Base-by-base conservation (phyloP, 306 rosid genomes). In the Rubus idaeus region DNA sequence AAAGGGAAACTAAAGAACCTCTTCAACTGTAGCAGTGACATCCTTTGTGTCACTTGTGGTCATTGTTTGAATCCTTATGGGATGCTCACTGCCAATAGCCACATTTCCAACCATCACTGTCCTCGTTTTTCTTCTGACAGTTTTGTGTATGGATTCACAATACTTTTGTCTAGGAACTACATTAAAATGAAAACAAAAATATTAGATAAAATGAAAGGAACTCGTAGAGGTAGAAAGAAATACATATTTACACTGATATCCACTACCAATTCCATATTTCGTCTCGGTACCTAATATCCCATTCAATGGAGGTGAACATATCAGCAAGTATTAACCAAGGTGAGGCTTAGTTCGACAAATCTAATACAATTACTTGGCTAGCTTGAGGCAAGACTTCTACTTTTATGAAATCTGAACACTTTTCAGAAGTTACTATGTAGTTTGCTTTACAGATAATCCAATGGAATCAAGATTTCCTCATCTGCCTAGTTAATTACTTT, bases 1-100 rank as follows among this genome's bases (percentile, higher is more conserved):
- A 18, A 63, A 68, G 52, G 75, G 71, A 60, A 78, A 61, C 50
- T 52, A 81, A 60, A 39, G 73, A 77, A 94, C 99, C 98, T 96
- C 89, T 85, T 96, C 99, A 76, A 96, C 97, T 51, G 98, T 92
- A 79, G 89, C 97, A 35, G 96, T 84, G 68, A 96, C 87, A 87
- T 96, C 96, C 81, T 96, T 96, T 5, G 99, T 96, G 78, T 96
- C 99, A 57, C 83, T 89, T 71, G 99, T 96, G 52, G 99, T 96
- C 99, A 96, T 96, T n/a, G 99, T 96, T 81, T 96, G 99, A 85
- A 96, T 83, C 89, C 97, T 89, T 81, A 96, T 91, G 5, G 99
- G 99, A 84, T 92, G 97, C 82, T 92, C 98, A 44, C 98, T 92
- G 37, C 99, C 98, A 64, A 96, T 47, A 46, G 94, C 83, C 73